These are phyloP conservation scores for Striga hermonthica DNA, from an alignment of 305 asterid species.

Conservation along the genomic window DNA sequence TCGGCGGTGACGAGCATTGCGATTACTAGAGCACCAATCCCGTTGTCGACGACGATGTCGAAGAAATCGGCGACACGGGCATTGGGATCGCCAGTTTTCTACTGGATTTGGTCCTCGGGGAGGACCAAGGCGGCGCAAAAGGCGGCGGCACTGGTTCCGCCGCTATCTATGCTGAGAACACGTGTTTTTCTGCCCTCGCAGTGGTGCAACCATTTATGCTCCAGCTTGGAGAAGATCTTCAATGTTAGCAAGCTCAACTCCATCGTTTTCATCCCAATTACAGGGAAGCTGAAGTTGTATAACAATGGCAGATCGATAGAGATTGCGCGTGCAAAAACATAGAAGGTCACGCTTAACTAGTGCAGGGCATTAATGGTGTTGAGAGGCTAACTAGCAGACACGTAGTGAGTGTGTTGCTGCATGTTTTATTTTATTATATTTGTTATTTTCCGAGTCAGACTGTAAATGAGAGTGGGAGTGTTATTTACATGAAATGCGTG, in stretches of 20 bases:
- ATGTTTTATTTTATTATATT: no score
- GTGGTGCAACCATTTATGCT: constrained; percentile 83
- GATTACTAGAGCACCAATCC: constrained; percentile 77
- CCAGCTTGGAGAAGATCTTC: constrained; percentile 77
- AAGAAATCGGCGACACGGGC: constrained; percentile 72
- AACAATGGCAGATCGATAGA: no score
- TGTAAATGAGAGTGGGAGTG: neutral
- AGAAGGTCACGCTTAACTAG: no score
- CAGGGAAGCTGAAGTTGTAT: no score
- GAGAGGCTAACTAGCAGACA: no score
- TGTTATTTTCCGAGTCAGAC: no score
- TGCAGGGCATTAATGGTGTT: no score
- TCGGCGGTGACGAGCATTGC: constrained; percentile 69
- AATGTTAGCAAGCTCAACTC: constrained; percentile 64
- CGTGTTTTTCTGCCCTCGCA: constrained; percentile 67
- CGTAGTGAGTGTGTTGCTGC: no score
- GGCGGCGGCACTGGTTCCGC: constrained; percentile 55
- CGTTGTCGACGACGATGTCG: constrained; percentile 79
- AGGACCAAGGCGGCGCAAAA: constrained; percentile 61
- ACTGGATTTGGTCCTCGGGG: constrained; percentile 77
- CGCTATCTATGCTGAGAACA: constrained; percentile 75
- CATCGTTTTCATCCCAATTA: no score
- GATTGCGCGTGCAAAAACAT: no score
- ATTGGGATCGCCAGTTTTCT: constrained; percentile 57
- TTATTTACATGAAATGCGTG: neutral